A percentile compares a stretch with the other conserved stretches of the same genome.
phyloP scores from a whole-genome alignment of 331 rosid species.

The Malus hybrid region DNA sequence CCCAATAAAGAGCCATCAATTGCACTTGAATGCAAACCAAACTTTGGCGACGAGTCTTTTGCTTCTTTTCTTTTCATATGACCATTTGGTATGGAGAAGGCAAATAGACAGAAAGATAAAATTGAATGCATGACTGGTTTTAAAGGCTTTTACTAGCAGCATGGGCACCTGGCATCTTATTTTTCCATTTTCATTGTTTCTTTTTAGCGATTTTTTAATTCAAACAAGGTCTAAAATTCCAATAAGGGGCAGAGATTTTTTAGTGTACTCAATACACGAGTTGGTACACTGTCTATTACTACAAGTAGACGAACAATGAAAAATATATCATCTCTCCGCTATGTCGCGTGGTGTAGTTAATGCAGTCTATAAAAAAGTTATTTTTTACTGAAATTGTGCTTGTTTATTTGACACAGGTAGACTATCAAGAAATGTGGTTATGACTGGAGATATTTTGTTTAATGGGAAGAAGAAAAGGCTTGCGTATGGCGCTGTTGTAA shows the following conservation, averaged over 20 bases:
- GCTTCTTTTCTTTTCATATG: neutral
- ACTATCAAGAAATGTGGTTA: conserved; percentile 74
- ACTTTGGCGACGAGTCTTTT: neutral
- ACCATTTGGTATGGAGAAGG: neutral
- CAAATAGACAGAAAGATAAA: neutral
- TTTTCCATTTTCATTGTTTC: too few species aligned
- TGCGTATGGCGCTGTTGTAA: conserved; percentile 77
- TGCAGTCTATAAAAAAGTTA: neutral
- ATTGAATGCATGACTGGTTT: neutral
- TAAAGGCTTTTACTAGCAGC: too few species aligned
- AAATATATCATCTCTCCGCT: too few species aligned
- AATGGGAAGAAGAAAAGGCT: conserved; percentile 81
- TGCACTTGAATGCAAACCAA: neutral
- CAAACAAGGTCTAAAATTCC: too few species aligned
- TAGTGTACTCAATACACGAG: too few species aligned
- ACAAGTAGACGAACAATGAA: too few species aligned
- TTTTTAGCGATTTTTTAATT: too few species aligned
- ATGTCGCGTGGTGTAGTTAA: too few species aligned
- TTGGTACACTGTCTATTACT: too few species aligned
- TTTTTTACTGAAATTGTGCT: too few species aligned
- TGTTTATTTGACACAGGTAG: conserved; percentile 49
- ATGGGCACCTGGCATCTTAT: neutral
- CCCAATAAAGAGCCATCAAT: neutral
- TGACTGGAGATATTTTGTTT: conserved; percentile 82
- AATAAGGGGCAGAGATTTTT: too few species aligned